Conservation (phyloP, 352 stramenopile genomes). For the Phytophthora kernoviae region DNA sequence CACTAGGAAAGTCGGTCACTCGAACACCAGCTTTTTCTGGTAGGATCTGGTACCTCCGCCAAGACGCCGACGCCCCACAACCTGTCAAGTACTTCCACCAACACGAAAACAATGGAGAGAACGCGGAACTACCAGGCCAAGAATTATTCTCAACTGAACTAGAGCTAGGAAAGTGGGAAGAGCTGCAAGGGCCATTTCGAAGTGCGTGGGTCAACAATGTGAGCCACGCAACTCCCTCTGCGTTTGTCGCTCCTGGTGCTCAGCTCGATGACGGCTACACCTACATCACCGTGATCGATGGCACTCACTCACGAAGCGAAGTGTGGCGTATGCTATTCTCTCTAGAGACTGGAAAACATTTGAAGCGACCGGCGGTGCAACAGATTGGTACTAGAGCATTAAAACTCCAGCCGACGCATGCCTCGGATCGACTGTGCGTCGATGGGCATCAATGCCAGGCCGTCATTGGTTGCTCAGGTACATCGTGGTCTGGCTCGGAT, state of each 20-base stretch:
- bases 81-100: slow-evolving; percentile 37
- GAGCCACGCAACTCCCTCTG: slow-evolving; percentile 41
- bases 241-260: slow-evolving; percentile 39
- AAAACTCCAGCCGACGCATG: slow-evolving; percentile 11
- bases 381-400: slow-evolving; percentile 38
- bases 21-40: slow-evolving; percentile 34
- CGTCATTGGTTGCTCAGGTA: slow-evolving; percentile 18
- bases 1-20: slow-evolving; percentile 42
- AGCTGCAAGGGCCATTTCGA: slow-evolving; percentile 32
- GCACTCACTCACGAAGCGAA: slow-evolving; percentile 18
- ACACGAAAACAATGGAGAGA: slow-evolving; percentile 11
- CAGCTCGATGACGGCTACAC: slow-evolving; percentile 51
- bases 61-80: slow-evolving; percentile 16
- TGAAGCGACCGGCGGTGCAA: slow-evolving; percentile 20
- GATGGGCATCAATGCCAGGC: slow-evolving; percentile 16
- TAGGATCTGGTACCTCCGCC: slow-evolving; percentile 35
- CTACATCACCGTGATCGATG: slow-evolving; percentile 44
- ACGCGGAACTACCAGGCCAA: slow-evolving; percentile 7
- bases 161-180: slow-evolving; percentile 32
- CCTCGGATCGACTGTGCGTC: slow-evolving; percentile 13
- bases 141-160: slow-evolving; percentile 24
- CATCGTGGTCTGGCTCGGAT: slow-evolving; percentile 17
- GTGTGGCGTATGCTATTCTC: slow-evolving; percentile 34
- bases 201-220: slow-evolving; percentile 51
- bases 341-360: slow-evolving; percentile 39